phyloP scores from a whole-genome alignment of 2,329 filamentous ascomycete genomes.

The Chaetomium sp. region DNA sequence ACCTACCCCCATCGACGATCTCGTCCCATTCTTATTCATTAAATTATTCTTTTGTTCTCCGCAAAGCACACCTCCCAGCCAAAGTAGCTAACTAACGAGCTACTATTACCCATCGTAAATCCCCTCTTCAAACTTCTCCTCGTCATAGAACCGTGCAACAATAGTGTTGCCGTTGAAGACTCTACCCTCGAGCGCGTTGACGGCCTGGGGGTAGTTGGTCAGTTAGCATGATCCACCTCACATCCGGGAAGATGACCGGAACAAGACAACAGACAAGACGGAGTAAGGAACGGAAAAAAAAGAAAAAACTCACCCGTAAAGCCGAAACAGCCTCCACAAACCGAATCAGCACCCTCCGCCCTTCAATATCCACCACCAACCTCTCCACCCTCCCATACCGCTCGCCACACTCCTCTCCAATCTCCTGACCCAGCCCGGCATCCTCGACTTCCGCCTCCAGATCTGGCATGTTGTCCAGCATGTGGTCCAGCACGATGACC shows the following conservation, averaged over 20 bases:
- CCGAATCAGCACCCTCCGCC: conserved; percentile 77
- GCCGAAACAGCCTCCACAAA: conserved; percentile 84
- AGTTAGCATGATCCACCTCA: neutral
- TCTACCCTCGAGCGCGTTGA: conserved; percentile 81
- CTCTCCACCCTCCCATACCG: conserved; percentile 84
- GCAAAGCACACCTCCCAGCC: too few relatives aligned
- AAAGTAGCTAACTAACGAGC: neutral
- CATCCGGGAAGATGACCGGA: neutral
- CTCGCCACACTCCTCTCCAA: conserved; percentile 85
- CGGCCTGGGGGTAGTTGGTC: conserved; percentile 52
- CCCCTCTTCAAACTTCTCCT: conserved; percentile 72
- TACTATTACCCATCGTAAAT: conserved; percentile 33
- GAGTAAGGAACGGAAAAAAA: neutral
- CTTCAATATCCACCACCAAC: conserved; percentile 63
- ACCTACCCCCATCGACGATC: too few relatives aligned
- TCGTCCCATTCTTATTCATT: too few relatives aligned
- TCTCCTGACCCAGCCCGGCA: conserved; percentile 75
- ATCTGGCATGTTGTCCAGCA: conserved; percentile 77
- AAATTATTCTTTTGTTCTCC: too few relatives aligned
- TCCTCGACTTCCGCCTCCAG: conserved; percentile 68
- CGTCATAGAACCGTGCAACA: conserved; percentile 72
- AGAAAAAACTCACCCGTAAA: conserved; percentile 57
- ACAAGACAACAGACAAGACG: neutral
- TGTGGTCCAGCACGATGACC: conserved; percentile 75
- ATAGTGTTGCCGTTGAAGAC: conserved; percentile 86